phyloP scores from a whole-genome alignment of 2,329 filamentous ascomycete genomes.

The Apiospora marii region DNA sequence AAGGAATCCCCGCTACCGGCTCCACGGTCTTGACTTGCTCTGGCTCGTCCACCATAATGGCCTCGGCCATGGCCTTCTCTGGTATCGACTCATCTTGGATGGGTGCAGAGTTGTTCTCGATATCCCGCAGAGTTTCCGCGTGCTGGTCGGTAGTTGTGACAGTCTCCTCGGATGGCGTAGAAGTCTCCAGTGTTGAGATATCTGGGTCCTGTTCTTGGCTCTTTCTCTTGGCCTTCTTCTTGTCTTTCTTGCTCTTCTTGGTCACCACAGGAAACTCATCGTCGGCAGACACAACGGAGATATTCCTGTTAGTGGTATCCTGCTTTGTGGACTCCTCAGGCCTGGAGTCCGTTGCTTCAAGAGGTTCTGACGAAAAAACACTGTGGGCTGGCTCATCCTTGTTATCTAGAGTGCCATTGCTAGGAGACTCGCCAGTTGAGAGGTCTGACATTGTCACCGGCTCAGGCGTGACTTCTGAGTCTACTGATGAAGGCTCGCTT shows the following conservation, averaged over 20 bases:
- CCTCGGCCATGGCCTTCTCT: background rate
- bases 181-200: background rate
- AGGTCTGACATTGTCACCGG: background rate
- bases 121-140: background rate
- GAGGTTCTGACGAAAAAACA: background rate
- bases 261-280: background rate
- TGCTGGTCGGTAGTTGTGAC: background rate
- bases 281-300: slow-evolving; percentile 4
- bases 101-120: background rate
- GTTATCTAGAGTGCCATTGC: background rate
- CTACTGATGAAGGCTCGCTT: background rate
- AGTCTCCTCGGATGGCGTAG: background rate
- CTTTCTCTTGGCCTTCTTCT: slow-evolving; percentile 17
- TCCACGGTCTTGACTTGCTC: slow-evolving; percentile 18
- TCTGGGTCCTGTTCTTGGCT: background rate
- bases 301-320: background rate
- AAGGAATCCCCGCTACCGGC: background rate
- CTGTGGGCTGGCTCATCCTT: background rate
- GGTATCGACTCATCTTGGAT: background rate
- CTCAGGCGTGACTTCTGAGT: background rate
- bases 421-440: background rate
- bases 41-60: background rate
- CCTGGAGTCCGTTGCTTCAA: background rate
- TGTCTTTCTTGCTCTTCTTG: slow-evolving; percentile 23
- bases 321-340: background rate